Evolutionary conservation across 2,329 filamentous ascomycete species (phyloP).

Genomic region (Fusarium sp.): DNA sequence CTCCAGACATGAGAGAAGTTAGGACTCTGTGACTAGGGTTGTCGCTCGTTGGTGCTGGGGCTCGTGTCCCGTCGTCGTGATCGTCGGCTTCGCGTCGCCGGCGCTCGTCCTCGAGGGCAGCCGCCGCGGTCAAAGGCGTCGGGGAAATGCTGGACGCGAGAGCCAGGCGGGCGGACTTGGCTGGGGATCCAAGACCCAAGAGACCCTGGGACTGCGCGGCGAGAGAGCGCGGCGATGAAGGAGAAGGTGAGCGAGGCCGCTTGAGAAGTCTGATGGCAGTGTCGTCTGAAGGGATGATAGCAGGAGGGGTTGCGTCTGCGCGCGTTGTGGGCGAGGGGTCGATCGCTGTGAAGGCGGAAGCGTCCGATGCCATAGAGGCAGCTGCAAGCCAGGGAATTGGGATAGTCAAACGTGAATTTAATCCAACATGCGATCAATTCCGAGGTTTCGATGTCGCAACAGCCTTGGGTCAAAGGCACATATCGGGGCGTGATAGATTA

Average conservation of each 20-base stretch:
- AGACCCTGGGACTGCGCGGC: constrained; percentile 48
- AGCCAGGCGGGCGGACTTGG: constrained; percentile 67
- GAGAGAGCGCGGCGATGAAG: constrained; percentile 55
- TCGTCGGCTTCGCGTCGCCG: constrained; percentile 59
- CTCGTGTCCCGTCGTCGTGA: constrained; percentile 57
- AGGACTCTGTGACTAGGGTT: constrained; percentile 68
- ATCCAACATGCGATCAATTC: constrained; percentile 45
- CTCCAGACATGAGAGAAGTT: constrained; percentile 67
- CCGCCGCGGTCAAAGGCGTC: constrained; percentile 65
- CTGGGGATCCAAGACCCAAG: constrained; percentile 62
- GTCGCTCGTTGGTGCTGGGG: constrained; percentile 62
- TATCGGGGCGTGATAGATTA: constrained; percentile 54
- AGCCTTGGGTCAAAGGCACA: constrained; percentile 51
- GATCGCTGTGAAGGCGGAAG: constrained; percentile 66
- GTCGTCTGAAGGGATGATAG: constrained; percentile 57
- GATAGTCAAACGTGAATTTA: constrained; percentile 21
- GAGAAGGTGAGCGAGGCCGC: constrained; percentile 63
- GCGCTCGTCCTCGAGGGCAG: constrained; percentile 67
- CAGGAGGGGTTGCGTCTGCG: constrained; percentile 53
- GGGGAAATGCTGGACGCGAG: constrained; percentile 60
- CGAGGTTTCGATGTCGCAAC: constrained; percentile 42
- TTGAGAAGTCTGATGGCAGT: constrained; percentile 56
- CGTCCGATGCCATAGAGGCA: constrained; percentile 67
- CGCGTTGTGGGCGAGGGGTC: constrained; percentile 61
- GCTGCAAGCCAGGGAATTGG: constrained; percentile 41